Evolutionary conservation across 768 basidiomycete genomes (phyloP).

Genomic region (Lactifluus rugatus): DNA sequence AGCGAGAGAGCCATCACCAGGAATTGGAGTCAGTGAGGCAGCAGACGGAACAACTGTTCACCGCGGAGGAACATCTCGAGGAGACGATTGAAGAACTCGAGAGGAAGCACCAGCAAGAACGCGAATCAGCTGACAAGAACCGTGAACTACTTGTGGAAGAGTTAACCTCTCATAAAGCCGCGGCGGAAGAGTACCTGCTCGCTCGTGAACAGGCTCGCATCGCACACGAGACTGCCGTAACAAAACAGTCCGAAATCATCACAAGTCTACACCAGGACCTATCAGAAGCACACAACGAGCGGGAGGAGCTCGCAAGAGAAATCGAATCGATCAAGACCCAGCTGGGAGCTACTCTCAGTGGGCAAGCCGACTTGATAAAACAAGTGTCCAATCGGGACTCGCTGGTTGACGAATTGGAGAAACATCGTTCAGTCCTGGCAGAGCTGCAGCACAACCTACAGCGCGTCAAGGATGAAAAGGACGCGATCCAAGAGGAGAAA

Average conservation of each 20-base stretch:
- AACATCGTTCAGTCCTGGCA: constrained; percentile 62
- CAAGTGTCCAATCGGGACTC: constrained; percentile 71
- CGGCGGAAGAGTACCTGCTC: constrained; percentile 33
- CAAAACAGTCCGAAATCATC: constrained; percentile 42
- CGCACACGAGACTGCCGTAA: constrained; percentile 34
- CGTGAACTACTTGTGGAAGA: constrained; percentile 39
- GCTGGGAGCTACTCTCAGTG: constrained; percentile 44
- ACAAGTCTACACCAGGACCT: constrained; percentile 43
- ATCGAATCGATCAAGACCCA: constrained; percentile 45
- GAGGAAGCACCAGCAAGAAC: constrained; percentile 39
- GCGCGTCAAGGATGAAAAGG: constrained; percentile 75
- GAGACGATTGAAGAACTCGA: constrained; percentile 41
- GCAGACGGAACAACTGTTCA: constrained; percentile 29
- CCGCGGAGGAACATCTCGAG: constrained; percentile 36
- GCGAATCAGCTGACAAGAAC: constrained; percentile 31
- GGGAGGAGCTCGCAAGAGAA: constrained; percentile 34
- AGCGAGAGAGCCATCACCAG: constrained; percentile 28
- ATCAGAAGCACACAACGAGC: constrained; percentile 30
- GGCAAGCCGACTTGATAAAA: constrained; percentile 54
- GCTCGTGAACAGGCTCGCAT: constrained; percentile 27
- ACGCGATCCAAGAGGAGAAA: constrained; percentile 64
- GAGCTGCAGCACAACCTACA: constrained; percentile 73
- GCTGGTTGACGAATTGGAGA: constrained; percentile 64
- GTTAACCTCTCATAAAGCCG: constrained; percentile 41
- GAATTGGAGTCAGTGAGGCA: constrained; percentile 30